These are phyloP conservation scores for Metahyphopichia silvanorum DNA, from an alignment of 805 yeast species.

Conservation along the genomic window DNA sequence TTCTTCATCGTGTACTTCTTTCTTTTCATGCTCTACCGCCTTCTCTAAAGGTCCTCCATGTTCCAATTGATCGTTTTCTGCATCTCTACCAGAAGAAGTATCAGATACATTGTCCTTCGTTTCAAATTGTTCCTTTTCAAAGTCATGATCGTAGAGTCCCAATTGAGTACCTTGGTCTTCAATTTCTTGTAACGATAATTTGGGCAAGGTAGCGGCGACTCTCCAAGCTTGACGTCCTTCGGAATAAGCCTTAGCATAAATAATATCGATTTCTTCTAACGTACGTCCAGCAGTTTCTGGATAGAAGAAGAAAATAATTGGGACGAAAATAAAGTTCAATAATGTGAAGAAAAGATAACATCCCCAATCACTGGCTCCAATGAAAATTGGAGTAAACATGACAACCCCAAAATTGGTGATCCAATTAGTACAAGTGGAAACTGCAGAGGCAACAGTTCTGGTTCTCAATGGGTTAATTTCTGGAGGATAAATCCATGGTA, in stretches of 20 bases:
- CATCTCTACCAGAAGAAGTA: constrained; percentile 11
- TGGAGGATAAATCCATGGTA: constrained; percentile 37
- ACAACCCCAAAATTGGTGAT: constrained; percentile 22
- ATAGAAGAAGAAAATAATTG: constrained; percentile 20
- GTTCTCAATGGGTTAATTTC: constrained; percentile 36
- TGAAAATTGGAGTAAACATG: constrained; percentile 31
- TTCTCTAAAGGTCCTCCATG: neutral
- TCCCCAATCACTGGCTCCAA: constrained; percentile 32
- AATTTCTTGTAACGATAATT: constrained; percentile 52
- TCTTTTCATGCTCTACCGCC: neutral
- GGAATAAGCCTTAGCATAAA: constrained; percentile 57
- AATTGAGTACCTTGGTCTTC: constrained; percentile 57
- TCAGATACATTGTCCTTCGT: constrained; percentile 24
- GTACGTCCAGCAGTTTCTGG: constrained; percentile 31
- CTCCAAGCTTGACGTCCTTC: constrained; percentile 60
- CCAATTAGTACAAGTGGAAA: constrained; percentile 42
- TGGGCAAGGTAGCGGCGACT: constrained; percentile 63
- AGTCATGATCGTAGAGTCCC: constrained; percentile 50
- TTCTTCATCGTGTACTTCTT: too few species aligned
- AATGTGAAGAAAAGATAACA: constrained; percentile 30
- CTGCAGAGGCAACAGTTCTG: constrained; percentile 38
- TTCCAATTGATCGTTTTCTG: neutral
- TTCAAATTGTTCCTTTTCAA: constrained; percentile 36
- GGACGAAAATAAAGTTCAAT: constrained; percentile 17
- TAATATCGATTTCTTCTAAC: constrained; percentile 44